Percentiles rank a stretch among this genome's conserved stretches.
Conservation (phyloP, 2,329 filamentous ascomycete species). For the Lomentospora prolificans region DNA sequence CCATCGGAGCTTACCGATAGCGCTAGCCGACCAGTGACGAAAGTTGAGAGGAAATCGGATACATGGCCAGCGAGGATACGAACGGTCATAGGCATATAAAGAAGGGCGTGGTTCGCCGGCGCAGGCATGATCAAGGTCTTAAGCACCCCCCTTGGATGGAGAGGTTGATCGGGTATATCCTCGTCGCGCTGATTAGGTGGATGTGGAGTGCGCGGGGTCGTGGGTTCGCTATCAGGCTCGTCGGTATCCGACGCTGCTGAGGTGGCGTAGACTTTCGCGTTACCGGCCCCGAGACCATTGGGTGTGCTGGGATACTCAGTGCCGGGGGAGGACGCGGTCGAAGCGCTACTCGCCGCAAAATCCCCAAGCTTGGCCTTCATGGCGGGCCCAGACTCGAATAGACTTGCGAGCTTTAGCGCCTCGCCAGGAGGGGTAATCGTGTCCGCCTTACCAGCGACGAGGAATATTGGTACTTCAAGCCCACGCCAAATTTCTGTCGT, state of each 20-base stretch:
- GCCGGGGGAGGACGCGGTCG: not conserved
- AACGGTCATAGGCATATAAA: conserved; percentile 69
- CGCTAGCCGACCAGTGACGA: conserved; percentile 57
- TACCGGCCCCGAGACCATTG: not conserved
- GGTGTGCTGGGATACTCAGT: not conserved
- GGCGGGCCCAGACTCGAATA: not conserved
- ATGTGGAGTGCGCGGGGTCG: conserved; percentile 5
- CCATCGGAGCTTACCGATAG: conserved; percentile 9
- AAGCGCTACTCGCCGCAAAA: not conserved
- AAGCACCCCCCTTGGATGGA: conserved; percentile 44
- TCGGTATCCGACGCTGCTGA: not conserved
- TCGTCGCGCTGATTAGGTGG: conserved; percentile 11
- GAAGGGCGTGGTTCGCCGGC: conserved; percentile 73
- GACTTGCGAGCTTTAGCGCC: conserved; percentile 53
- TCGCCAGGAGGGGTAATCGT: conserved; percentile 63
- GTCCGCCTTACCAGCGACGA: conserved; percentile 72
- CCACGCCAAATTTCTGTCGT: conserved; percentile 62
- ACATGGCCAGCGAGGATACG: conserved; percentile 72
- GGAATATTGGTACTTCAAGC: conserved; percentile 62
- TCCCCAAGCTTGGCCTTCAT: not conserved
- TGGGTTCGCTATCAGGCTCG: conserved; percentile 6
- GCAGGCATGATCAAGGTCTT: conserved; percentile 62
- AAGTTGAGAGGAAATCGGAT: conserved; percentile 65
- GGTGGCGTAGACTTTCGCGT: not conserved
- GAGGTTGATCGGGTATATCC: conserved; percentile 36